Base-by-base conservation (phyloP, 352 stramenopile genomes). In the Blastocystis sp. region DNA sequence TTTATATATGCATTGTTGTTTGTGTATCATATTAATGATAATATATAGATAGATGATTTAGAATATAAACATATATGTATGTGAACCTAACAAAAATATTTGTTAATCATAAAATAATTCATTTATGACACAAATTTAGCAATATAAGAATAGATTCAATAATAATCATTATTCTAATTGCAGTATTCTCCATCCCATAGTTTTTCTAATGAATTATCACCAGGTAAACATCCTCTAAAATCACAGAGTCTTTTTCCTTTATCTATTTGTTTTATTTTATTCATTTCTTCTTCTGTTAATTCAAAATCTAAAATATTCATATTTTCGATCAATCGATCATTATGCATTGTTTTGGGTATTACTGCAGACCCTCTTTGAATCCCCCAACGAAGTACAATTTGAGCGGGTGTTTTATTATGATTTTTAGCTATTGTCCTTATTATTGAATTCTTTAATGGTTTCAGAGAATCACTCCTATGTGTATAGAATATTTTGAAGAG, bases 321-420 rank as follows among this genome's bases (percentile, higher is more conserved):
- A 54, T 82, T 83, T 47, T 75, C 59, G 18, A 66, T 58, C 40
- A 81, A 39, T 16, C 65, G 68, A 58, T 21, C 54, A 34, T 39
- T 56, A 11, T 65, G 74, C 2, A 58, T 65, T 42, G 70, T 77
- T 55, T 84, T 85, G 4, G 70, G 72, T 34, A 83, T 72, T 2
- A 78, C 67, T 11, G 66, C 57, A 7, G 64, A 75, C n/a, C 72
- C 76, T 42, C 72, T 27, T 64, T 80, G 72, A 1, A 81, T 46
- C 4, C 67, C 72, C 77, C 77, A 86, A 9, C 65, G 65, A 21
- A 86, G 43, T 37, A 74, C 66, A 2, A 84, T 47, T 49, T 82
- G 75, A 7, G 75, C 70, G 19, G 71, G 46, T 23, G 69, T 73
- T 49, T 74, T 76, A 33, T 49, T 68, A 46, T 69, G 43, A 11